Conservation (phyloP, 1,284 basidiomycete genomes). For the Acaromyces ingoldii region DNA sequence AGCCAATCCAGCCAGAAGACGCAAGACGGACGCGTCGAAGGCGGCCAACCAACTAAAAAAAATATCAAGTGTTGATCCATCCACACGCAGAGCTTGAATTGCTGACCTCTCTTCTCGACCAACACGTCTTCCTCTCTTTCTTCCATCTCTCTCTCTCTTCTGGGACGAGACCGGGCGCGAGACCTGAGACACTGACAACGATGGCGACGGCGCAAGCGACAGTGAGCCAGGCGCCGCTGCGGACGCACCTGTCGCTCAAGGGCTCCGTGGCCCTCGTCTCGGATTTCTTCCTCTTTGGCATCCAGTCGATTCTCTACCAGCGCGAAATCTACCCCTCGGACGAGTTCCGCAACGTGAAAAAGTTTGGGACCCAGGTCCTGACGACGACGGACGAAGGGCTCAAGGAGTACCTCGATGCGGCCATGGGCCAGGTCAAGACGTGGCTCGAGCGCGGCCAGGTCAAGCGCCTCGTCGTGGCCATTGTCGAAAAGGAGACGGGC, state of each 20-base stretch:
- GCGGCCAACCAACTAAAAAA: too few species aligned
- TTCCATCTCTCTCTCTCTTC: background rate
- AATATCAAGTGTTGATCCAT: too few species aligned
- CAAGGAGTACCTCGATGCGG: slow-evolving; percentile 86
- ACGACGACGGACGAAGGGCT: slow-evolving; percentile 87
- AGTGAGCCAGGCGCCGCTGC: slow-evolving; percentile 27
- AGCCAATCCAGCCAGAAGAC: too few species aligned
- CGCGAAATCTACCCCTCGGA: slow-evolving; percentile 94
- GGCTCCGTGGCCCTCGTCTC: slow-evolving; percentile 92
- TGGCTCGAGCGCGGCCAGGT: slow-evolving; percentile 85
- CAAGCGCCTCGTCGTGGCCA: slow-evolving; percentile 86
- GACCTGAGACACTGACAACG: too few species aligned
- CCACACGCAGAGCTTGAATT: too few species aligned
- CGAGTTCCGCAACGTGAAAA: slow-evolving; percentile 75
- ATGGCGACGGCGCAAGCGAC: slow-evolving; percentile 32
- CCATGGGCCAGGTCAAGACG: slow-evolving; percentile 69
- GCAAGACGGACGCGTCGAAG: too few species aligned
- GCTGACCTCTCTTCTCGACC: too few species aligned
- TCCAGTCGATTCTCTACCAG: slow-evolving; percentile 79
- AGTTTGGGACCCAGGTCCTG: slow-evolving; percentile 92
- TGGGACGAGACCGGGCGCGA: too few species aligned
- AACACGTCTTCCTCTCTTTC: background rate
- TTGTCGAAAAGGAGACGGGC: slow-evolving; percentile 88
- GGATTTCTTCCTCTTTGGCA: slow-evolving; percentile 97
- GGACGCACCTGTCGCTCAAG: slow-evolving; percentile 66